Base-by-base conservation (phyloP, 257 asterid genomes). In the Salvia splendens region DNA sequence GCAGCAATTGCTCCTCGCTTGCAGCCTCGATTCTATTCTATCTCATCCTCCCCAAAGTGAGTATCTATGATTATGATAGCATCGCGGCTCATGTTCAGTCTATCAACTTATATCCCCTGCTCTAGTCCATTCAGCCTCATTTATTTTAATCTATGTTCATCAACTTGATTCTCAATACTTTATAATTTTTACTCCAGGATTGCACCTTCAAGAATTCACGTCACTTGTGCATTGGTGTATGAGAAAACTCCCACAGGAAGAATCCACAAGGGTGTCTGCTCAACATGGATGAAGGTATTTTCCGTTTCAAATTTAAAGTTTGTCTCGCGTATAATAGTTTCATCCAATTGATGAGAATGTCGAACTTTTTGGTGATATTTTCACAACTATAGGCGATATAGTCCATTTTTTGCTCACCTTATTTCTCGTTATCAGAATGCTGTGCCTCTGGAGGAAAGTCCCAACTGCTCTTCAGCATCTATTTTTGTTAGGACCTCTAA, bases 251-350 rank as follows among this genome's bases (percentile, higher is more conserved):
- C 96, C 6, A 67, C 94, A 3, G 99, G 99, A 74, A 71, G 96
- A 63, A 69, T 94, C 75, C 98, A 94, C 86, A 89, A 84, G 85
- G 99, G 99, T 71, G 80, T 94, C 53, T 94, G 99, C 82, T 94
- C 99, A 12, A 94, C 99, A 17, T 94, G 99, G 99, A 94, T 94
- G 87, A 91, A 91, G 98, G 99, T 91, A 84, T 46, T 35, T 69
- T 47, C 24, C 40, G 7, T 59, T 61, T 53, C 74, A 40, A 54
- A 3, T 58, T 24, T 24, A 24, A 24, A 24, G 30, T 24, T 24
- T 73, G 36, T 61, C 15, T 42, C 53, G 2, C 20, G 61, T 15
- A 60, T 47, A 9, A 40, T 32, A 24, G 38, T 72, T 42, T 17
- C 47, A 15, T 49, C 45, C 8, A 8, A 5, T 49, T 11, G 32